Evolutionary conservation across 768 basidiomycete genomes (phyloP), one percentile per base, ranked within the genome.

Genomic region (Tricholoma sp.): DNA sequence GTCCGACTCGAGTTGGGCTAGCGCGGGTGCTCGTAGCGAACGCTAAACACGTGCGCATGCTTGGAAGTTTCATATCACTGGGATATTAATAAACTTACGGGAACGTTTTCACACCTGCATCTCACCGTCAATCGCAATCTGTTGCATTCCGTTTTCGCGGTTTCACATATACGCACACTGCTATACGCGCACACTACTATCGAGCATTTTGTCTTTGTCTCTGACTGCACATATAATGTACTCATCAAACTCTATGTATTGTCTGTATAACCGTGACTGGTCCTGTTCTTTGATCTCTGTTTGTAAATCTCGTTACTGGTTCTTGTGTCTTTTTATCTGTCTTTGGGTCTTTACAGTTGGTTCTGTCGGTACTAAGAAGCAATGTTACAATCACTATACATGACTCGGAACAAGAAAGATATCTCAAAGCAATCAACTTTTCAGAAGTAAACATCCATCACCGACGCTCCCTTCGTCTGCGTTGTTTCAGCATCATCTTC

Each of bases 1-100:
- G 4, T 65, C 64, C 14, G 59, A 53, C 12, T 63, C 61, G 11
- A 67, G 66, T 46, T 67, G 66, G 66, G 59, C 58, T 24, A 65
- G 66, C 52, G 66, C 54, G 12, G 55, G 61, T 12, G 50, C 52
- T 27, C 61, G 22, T 31, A 29, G 57, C 35, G 57, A 55, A 31
- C 60, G 50, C 37, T 63, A 31, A 55, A 31, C n/a, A 18, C 45
- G 11, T 46, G 21, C 45, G 11, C 45, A 18, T 14, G 12, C 11
- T 24, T 46, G 45, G 1, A 21, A 22, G 8, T 12, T 41, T 9
- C n/a, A 41, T 45, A 21, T 46, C 45, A 6, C 12, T 46, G 12
- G 21, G 10, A 46, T 0, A 3, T 12, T 11, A 21, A 3, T 12
- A 19, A 10, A 41, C 9, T 2, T 19, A 19, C 41, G 4, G 16